A percentile compares a stretch with the other conserved stretches of the same genome.
phyloP scores from a whole-genome alignment of 345 rosid species.

The Gossypium rotundifolium region DNA sequence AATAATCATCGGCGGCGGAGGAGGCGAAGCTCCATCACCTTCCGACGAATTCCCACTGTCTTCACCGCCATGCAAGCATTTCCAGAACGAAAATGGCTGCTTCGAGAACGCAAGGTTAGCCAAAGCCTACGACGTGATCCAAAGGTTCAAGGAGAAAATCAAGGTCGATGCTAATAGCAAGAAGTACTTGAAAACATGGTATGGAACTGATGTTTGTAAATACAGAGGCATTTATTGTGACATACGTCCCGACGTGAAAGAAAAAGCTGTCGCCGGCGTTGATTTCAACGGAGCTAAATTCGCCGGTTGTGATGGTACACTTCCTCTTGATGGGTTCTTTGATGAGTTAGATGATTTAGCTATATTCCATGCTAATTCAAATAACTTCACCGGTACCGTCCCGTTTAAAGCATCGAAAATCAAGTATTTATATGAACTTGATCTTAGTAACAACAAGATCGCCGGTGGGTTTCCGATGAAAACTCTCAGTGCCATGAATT shows the following conservation, averaged over 20 bases:
- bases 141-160: conserved; percentile 18
- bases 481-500: conserved; percentile 13
- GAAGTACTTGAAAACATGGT: conserved; percentile 21
- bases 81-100: not conserved
- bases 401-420: conserved; percentile 7
- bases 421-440: conserved; percentile 42
- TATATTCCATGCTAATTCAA: conserved; percentile 50
- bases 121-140: conserved; percentile 23
- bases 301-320: not conserved
- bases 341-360: conserved; percentile 32
- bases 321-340: conserved; percentile 22
- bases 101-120: conserved; percentile 6
- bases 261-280: conserved; percentile 25
- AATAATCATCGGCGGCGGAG: conserved; percentile 23
- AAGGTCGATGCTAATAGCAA: not conserved
- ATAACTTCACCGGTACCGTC: conserved; percentile 24
- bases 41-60: not conserved
- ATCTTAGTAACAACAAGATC: conserved; percentile 52
- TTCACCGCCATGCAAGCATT: not conserved
- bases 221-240: conserved; percentile 40
- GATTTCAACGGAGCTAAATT: conserved; percentile 40
- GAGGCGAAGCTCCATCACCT: conserved; percentile 18
- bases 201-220: conserved; percentile 13
- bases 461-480: conserved; percentile 28
- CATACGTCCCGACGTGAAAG: conserved; percentile 11